Evolutionary conservation across 306 rosid genomes (phyloP), one percentile per base, ranked within the genome.

Genomic region (Castanea sativa): DNA sequence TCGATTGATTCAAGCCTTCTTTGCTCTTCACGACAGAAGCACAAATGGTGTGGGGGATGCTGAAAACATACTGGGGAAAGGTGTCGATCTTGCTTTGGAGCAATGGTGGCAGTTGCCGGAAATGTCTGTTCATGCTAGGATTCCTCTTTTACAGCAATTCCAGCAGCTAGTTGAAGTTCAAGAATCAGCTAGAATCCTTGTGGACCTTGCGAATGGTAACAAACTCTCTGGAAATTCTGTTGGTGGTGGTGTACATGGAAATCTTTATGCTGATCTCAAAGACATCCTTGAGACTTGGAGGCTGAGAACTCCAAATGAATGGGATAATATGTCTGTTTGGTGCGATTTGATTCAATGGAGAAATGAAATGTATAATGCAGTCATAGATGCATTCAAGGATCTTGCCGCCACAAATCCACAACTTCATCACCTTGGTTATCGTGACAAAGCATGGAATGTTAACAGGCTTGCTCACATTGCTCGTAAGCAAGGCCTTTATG

Each of bases 81-180:
- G 97, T 43, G 97, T 96, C 71, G 97, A 96, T 81, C 97, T 90
- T 81, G 96, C 99, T 76, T 85, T 96, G 78, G 99, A 96, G 82
- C 99, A 93, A 69, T 96, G 99, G 99, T 96, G 99, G 99, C 99
- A 96, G 74, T 86, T 96, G 77, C 99, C 99, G 27, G 97, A 93
- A 89, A 91, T 93, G 97, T 93, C 98, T 76, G 92, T 96, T 81
- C 91, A 96, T 91, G 90, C 99, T 80, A 89, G 97, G 87, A 91
- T 96, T 82, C 97, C 98, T 74, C 98, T 96, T 67, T 89, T 96
- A 85, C 98, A 93, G 91, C 99, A 96, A 80, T 96, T 96, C 89
- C 99, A 96, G 81, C 98, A 93, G 86, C 80, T 96, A 74, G 99
- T 96, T 87, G 99, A 96, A 89, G 99, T 96, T 87, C 98, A 93